Evolutionary conservation across 305 asterid genomes (phyloP), one percentile per base, ranked within the genome.

Genomic region (Caryopteris hybrid): DNA sequence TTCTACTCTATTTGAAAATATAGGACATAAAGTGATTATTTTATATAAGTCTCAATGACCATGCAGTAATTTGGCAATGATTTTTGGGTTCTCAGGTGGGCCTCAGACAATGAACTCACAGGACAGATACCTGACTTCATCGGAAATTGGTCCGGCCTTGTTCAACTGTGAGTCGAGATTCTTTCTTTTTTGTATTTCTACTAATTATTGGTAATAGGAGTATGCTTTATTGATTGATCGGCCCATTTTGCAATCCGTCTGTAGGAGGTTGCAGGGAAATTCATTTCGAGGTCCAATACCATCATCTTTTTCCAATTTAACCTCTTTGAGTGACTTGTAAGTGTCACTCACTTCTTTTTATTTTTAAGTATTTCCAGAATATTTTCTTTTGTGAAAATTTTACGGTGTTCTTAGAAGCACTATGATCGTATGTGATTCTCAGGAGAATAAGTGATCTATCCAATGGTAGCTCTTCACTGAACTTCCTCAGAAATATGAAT

Each of bases 361-460:
- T 29, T 51, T 18, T 59, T 50, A 36, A 36, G 20, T 13, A 18
- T 71, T 43, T 68, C 43, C 11, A 6, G 62, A 34, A 69, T 76
- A 10, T 8, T 10, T 21, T n/a, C 25, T 22, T 22, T 27, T 17
- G 4, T 62, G 16, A 34, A 7, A 13, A 7, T 2, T 52, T 29
- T 60, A 2, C 4, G 48, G 36, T 31, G 33, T 10, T 46, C 18
- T 43, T 31, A 58, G 53, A 39, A 74, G 48, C 16, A 25, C 68
- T 57, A 47, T 21, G 5, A 17, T 46, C 11, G 14, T 6, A n/a
- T 66, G 57, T 66, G 71, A 46, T 70, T 23, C 36, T 50, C 77
- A 91, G 98, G 92, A 85, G 94, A 83, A 85, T 91, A 83, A 80
- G 96, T 66, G 96, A 87, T 76, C 61, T 91, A 73, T 78, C 86